Conservation (phyloP, 148 eudicot genomes). For the Vaccinium darrowii region DNA sequence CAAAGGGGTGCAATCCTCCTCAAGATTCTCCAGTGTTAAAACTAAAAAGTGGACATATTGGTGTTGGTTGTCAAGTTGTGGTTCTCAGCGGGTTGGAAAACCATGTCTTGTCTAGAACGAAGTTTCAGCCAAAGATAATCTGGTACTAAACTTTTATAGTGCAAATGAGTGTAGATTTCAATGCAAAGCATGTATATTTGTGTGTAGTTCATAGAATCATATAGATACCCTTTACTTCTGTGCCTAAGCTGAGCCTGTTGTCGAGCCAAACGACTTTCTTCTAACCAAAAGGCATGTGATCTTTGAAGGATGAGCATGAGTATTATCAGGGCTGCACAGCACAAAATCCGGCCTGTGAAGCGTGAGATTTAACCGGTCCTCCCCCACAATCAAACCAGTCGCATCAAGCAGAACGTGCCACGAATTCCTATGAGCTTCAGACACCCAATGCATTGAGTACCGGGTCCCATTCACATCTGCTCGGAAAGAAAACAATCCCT, state of each 20-base stretch:
- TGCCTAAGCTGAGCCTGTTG: conserved; percentile 6
- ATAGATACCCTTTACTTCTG: conserved; percentile 1
- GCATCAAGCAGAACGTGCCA: conserved; percentile 40
- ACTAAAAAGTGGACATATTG: not conserved
- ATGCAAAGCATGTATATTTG: not conserved
- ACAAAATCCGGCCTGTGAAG: conserved; percentile 38
- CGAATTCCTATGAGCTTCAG: conserved; percentile 37
- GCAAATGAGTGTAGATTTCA: not conserved
- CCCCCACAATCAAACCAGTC: conserved; percentile 24
- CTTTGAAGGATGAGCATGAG: conserved; percentile 27
- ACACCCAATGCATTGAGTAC: conserved; percentile 43
- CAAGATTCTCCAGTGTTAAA: not conserved
- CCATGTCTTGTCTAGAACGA: not conserved
- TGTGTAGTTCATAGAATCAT: not conserved
- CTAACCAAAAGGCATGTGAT: conserved; percentile 37
- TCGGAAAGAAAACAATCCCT: conserved; percentile 37
- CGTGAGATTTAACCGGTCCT: conserved; percentile 28
- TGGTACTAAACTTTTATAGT: not conserved
- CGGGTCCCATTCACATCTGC: conserved; percentile 31
- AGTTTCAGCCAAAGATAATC: not conserved
- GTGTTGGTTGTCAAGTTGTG: not conserved
- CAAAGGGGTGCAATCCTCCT: not conserved
- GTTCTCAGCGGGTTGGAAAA: not conserved
- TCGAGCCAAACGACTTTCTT: conserved; percentile 31
- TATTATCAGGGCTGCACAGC: conserved; percentile 26